Evolutionary conservation across 495 filamentous ascomycete species (phyloP), one percentile per base, ranked within the genome.

Genomic region (Cercophora scortea): DNA sequence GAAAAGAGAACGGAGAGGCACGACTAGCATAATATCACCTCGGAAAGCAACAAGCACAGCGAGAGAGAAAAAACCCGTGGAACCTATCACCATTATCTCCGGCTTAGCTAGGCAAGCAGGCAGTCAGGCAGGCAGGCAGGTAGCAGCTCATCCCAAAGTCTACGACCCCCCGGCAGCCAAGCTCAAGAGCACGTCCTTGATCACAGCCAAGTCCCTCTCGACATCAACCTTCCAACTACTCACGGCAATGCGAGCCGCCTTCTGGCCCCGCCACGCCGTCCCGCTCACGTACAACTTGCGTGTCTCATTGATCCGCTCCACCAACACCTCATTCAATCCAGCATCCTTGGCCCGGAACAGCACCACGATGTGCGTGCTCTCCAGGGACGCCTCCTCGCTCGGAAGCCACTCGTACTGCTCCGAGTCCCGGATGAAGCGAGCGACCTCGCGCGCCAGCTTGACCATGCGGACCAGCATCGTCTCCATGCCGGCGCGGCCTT

Each of bases 271-370:
- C 89, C 89, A 96, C 46, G 70, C 73, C 3, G 87, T 95, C 9
- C 89, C 87, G 40, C 86, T 88, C 4, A 95, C 88, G 65, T 88
- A 95, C 61, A 95, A 86, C 58, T 79, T 80, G 33, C 82, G 75
- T 6, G 79, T 84, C 6, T 70, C 76, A 60, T 96, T 95, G 56
- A 96, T 93, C 45, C 71, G 79, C 32, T 74, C 65, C 4, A 83
- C 81, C 8, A 96, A 66, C 39, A 71, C 65, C 0, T 70, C 52
- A 59, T 96, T 95, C 46, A 95, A 57, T 0, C 45, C 60, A 13
- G 81, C 74, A 44, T 90, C 76, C 48, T 76, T 87, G 3, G 91
- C 90, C 41, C 83, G 73, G 68, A 97, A 90, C 12, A 97, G 63
- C 8, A 96, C 86, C 41, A 88, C 74, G 49, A 95, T 87, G 61